These are phyloP conservation scores for Xylaria sp. DNA, from an alignment of 495 filamentous ascomycete genomes.

Conservation along the genomic window DNA sequence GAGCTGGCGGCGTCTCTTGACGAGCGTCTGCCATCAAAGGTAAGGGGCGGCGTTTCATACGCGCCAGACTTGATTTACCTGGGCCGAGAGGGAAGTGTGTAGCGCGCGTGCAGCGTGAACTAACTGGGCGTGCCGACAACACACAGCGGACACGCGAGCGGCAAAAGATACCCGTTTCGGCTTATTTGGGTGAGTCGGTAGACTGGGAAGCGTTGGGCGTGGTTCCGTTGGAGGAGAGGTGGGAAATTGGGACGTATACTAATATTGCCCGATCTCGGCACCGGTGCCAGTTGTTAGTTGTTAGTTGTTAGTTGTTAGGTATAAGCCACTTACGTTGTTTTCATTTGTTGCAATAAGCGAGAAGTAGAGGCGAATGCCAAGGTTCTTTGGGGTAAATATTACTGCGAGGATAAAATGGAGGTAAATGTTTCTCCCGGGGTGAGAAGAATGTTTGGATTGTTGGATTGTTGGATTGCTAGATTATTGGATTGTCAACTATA, in stretches of 20 bases:
- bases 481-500: background rate
- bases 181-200: constrained; percentile 12
- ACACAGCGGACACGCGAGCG: background rate
- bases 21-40: constrained; percentile 37
- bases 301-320: background rate
- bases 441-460: background rate
- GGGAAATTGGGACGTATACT: background rate
- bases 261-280: constrained; percentile 26
- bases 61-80: constrained; percentile 7
- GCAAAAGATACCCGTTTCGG: constrained; percentile 27
- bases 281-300: constrained; percentile 8
- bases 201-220: background rate
- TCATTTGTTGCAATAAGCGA: background rate
- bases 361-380: background rate
- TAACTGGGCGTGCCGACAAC: background rate
- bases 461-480: no score
- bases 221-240: constrained; percentile 5
- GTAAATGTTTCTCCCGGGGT: background rate
- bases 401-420: background rate
- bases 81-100: constrained; percentile 4
- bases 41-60: constrained; percentile 28
- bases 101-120: background rate
- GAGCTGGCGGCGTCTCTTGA: constrained; percentile 33
- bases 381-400: background rate
- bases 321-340: constrained; percentile 1